A percentile compares a stretch with the other conserved stretches of the same genome.
These are phyloP conservation scores for Mycena filopes DNA, from an alignment of 768 basidiomycete genomes.

Conservation along the genomic window DNA sequence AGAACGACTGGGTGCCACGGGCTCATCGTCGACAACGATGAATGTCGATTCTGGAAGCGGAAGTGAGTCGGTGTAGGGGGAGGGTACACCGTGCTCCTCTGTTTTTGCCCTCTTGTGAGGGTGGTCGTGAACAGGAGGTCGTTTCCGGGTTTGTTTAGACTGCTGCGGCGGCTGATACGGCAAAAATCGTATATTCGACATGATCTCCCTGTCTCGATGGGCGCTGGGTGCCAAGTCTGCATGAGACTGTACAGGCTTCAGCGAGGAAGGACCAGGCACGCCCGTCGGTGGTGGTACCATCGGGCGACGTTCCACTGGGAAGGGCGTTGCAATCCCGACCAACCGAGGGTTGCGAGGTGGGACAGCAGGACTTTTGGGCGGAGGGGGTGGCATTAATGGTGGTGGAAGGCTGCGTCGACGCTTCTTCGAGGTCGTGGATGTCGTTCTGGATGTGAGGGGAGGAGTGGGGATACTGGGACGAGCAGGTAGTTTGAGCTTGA, in stretches of 20 bases:
- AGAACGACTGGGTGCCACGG: conserved; percentile 8
- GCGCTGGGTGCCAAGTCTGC: neutral
- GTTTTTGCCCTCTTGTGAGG: conserved; percentile 22
- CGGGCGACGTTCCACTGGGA: neutral
- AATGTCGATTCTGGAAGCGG: neutral
- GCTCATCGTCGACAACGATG: conserved; percentile 14
- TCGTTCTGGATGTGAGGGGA: conserved; percentile 37
- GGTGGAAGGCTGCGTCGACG: conserved; percentile 27
- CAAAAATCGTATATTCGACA: neutral
- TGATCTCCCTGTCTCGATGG: neutral
- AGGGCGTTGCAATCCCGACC: neutral
- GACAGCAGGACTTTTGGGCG: conserved; percentile 3
- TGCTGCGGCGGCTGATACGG: conserved; percentile 2
- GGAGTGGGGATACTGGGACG: conserved; percentile 33
- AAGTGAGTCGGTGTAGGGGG: neutral
- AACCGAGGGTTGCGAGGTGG: conserved; percentile 5
- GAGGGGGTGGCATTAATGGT: neutral
- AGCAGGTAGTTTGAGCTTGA: conserved; percentile 49
- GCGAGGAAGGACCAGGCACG: conserved; percentile 20
- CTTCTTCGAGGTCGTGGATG: conserved; percentile 39
- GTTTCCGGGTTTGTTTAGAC: neutral
- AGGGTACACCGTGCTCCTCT: conserved; percentile 8
- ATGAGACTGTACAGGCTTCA: neutral
- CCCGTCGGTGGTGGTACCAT: neutral
- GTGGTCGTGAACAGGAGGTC: neutral